Evolutionary conservation across 129 eudicot species (phyloP), one percentile per base, ranked within the genome.

Genomic region (Centrapalus pauciflorus): DNA sequence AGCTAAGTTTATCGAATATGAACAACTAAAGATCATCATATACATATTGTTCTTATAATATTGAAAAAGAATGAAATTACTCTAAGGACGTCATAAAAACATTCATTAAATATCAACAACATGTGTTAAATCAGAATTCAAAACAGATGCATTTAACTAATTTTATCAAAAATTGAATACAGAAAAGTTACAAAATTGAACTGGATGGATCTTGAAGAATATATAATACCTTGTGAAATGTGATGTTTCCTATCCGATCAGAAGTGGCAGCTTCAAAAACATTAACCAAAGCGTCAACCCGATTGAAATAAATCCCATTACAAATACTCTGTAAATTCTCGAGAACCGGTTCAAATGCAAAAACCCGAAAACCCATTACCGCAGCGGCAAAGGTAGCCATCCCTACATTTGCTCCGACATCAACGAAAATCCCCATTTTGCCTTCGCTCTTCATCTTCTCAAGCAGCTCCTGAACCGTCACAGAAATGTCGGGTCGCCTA

Each of bases 381-480:
- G 97, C 97, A 10, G 99, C 95, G 0, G 99, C 97, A 34, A 94
- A 94, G 1, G 86, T 80, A 1, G 97, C 97, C 99, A 94, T 94
- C 1, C 97, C 99, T 33, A 86, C 99, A 89, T 94, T 94, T 3
- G 93, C 97, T 5, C 99, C 99, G 7, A 94, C 95, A 70, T 94
- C 97, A 29, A 89, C 80, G 26, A 94, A 77, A 41, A 80, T 74
- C 63, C 99, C 99, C 52, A 16, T 59, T 64, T 71, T 77, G 2
- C 90, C 87, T 67, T 80, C 80, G 7, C 52, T 63, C 58, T 25
- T 80, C 88, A 79, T 74, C 86, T 64, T 73, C 74, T 80, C 97
- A 79, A 94, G 25, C 29, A 89, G 28, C 6, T 80, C 95, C 79
- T 94, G 99, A 34, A 94, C 86, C 6, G 93, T 86, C 0, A 19